These are phyloP conservation scores for Calonectria pteridis DNA, from an alignment of 2,329 filamentous ascomycete genomes.

Conservation along the genomic window DNA sequence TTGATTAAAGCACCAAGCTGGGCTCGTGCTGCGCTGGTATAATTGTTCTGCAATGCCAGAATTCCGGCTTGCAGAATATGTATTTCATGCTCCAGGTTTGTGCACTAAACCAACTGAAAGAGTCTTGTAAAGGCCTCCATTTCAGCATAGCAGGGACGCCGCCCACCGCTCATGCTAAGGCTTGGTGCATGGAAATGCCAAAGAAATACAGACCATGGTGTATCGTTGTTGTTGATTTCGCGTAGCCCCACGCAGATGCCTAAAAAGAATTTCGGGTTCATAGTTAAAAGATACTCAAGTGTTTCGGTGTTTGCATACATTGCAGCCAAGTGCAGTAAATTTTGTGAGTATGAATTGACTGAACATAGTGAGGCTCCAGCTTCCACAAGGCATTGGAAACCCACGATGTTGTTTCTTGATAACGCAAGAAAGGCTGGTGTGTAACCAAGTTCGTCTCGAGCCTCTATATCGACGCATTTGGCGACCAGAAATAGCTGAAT, in stretches of 20 bases:
- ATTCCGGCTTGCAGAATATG: too few species aligned
- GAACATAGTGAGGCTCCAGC: not conserved
- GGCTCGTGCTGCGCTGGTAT: not conserved
- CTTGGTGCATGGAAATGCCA: too few species aligned
- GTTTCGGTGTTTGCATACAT: not conserved
- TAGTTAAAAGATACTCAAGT: not conserved
- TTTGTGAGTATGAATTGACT: not conserved
- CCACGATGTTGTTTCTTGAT: rapidly evolving
- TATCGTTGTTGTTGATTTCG: rapidly evolving
- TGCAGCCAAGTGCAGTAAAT: not conserved
- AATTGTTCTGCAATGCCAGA: not conserved
- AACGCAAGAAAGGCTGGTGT: not conserved
- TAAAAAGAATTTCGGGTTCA: not conserved
- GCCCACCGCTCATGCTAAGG: too few species aligned
- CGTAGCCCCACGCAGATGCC: not conserved
- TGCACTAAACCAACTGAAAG: too few species aligned
- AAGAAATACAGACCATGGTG: not conserved
- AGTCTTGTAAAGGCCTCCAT: too few species aligned
- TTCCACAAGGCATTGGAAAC: constrained; percentile 1
- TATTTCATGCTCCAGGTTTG: too few species aligned
- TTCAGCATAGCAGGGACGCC: too few species aligned
- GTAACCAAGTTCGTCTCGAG: rapidly evolving
- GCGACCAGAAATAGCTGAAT: not conserved
- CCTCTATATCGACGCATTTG: not conserved
- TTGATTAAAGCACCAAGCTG: not conserved